Base-by-base conservation (phyloP, 192 early-diverging fungal species). In the Backusella circina region DNA sequence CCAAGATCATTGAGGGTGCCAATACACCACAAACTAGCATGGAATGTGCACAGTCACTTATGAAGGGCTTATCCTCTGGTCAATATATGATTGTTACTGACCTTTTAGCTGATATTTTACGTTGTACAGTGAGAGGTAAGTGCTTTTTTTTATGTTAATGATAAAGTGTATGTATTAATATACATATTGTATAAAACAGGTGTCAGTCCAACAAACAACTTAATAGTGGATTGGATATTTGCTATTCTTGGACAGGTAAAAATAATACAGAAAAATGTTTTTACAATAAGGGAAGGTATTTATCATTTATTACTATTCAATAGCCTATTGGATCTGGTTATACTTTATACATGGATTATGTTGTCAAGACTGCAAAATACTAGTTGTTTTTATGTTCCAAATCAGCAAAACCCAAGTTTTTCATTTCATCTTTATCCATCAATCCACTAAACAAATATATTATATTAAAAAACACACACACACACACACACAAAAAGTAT, bases 361-460 rank as follows among this genome's bases (percentile, higher is more conserved):
- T 76, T 15, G 79, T 80, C 8, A 80, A 67, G 21, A 70, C 39
- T 70, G 38, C 68, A 39, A 70, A 70, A 39, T 70, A 44, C 36
- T 73, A 73, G 31, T n/a, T 47, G 18, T 67, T 75, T 7, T 75
- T 75, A 57, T 57, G 23, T 7, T 26, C 23, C 16, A 81, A 54
- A 23, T 91, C 90, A 15, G 89, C 85, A 79, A 91, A 92, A 32
- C 92, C 92, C 10, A 93, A 73, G 74, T 91, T 91, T 67, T 81
- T 86, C 81, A 92, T 86, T 47, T 86, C 85, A 37, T 93, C 92
- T 72, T 75, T 80, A 8, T 77, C 85, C 92, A 93, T 93, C 35
- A 93, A 79, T 1, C 89, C 89, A 67, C 91, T 92, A 71, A 31
- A 74, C 71, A 72, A 82, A 26, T 44, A n/a, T n/a, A 41, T 54